These are phyloP conservation scores for Ottelia alismoides DNA, from an alignment of 106 monocot genomes.

Conservation along the genomic window DNA sequence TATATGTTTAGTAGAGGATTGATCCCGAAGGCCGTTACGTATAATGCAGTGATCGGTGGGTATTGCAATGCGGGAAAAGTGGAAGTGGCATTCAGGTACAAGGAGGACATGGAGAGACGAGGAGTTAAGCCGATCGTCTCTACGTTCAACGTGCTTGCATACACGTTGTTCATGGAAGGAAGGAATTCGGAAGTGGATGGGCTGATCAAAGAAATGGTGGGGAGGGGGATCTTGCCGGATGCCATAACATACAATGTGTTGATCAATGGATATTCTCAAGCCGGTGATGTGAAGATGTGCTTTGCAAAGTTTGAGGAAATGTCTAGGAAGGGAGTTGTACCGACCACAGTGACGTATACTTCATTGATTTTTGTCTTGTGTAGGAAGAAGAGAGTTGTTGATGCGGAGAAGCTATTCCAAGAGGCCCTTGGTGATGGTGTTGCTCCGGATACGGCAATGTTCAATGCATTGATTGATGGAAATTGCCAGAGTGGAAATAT, in stretches of 20 bases:
- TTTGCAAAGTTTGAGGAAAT: constrained; percentile 58
- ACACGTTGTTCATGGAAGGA: constrained; percentile 66
- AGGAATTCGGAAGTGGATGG: constrained; percentile 24
- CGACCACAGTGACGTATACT: constrained; percentile 64
- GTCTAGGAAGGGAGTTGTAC: constrained; percentile 28
- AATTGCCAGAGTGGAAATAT: constrained; percentile 39
- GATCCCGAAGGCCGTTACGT: constrained; percentile 23
- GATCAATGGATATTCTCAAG: constrained; percentile 69
- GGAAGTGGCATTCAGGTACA: constrained; percentile 33
- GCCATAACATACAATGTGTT: constrained; percentile 66
- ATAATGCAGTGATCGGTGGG: constrained; percentile 57
- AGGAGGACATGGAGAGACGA: constrained; percentile 48
- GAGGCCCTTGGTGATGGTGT: constrained; percentile 25
- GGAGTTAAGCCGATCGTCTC: constrained; percentile 32
- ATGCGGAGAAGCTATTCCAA: constrained; percentile 58
- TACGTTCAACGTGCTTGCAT: constrained; percentile 56
- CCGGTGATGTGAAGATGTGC: constrained; percentile 48
- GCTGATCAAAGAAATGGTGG: constrained; percentile 50
- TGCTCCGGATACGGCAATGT: constrained; percentile 56
- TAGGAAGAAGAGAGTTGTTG: constrained; percentile 29
- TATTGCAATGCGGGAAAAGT: constrained; percentile 48
- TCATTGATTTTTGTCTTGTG: constrained; percentile 60
- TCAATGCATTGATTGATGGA: constrained; percentile 83
- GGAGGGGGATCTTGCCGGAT: constrained; percentile 35
- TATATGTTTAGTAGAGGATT: constrained; percentile 35